Evolutionary conservation across 108 stramenopile species (phyloP).

Genomic region (Skeletonema grethae): DNA sequence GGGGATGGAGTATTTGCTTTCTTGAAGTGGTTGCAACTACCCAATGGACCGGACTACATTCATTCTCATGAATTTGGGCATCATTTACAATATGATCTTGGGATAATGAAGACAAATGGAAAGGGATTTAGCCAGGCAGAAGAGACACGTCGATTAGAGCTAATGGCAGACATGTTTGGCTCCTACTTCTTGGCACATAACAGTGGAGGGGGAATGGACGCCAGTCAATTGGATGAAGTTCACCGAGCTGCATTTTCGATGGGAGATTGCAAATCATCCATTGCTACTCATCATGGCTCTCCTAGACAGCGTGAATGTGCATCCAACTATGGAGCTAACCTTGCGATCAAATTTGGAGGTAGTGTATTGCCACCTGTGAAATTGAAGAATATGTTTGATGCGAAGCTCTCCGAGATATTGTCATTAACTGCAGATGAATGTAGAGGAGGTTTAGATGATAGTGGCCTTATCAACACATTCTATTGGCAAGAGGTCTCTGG

Average conservation of each 20-base stretch:
- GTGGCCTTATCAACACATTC: background rate
- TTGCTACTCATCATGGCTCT: constrained; percentile 38
- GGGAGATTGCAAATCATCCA: constrained; percentile 30
- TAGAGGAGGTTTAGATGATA: background rate
- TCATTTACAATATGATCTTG: constrained; percentile 40
- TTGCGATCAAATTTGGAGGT: constrained; percentile 15
- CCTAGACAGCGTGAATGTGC: constrained; percentile 46
- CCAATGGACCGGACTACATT: constrained; percentile 41
- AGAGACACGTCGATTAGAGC: constrained; percentile 26
- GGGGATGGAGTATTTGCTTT: constrained; percentile 43
- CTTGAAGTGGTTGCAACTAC: constrained; percentile 24
- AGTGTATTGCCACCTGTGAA: background rate
- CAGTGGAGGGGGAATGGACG: constrained; percentile 18
- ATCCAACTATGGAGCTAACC: constrained; percentile 31
- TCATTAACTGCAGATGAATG: background rate
- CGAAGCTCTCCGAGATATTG: background rate
- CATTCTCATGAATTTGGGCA: constrained; percentile 42
- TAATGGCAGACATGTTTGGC: constrained; percentile 46
- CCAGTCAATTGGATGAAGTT: background rate
- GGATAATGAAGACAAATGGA: background rate
- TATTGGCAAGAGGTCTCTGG: background rate
- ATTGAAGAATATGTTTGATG: background rate
- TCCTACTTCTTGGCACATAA: constrained; percentile 27
- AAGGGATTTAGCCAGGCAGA: constrained; percentile 7
- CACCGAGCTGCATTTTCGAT: constrained; percentile 35